Evolutionary conservation across 2,329 filamentous ascomycete species (phyloP), one percentile per base, ranked within the genome.

Genomic region (Hymenoscyphus repandus): DNA sequence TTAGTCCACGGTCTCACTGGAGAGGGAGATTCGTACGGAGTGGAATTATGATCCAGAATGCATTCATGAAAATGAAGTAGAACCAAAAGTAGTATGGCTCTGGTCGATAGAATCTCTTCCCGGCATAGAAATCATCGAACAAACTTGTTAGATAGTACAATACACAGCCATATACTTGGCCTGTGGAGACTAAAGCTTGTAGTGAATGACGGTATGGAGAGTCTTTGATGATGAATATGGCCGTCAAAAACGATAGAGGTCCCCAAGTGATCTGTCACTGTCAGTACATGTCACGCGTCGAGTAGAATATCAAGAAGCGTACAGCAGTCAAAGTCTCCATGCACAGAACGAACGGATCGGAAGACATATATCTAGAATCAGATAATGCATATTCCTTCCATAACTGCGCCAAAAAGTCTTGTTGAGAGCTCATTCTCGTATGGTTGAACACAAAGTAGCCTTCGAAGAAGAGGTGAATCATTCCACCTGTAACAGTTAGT

Each of bases 31-130:
- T 74, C 78, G 69, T 60, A 82, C 79, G 61, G 2, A 70, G 58
- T 5, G 82, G 82, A 20, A 83, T 72, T 1, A 82, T 58, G 1
- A 72, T 75, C 82, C 82, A 85, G 0, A 80, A 78, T 13, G 74
- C 62, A 60, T 85, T 85, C 64, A 83, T 76, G 2, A 75, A 76
- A 5, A 79, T 69, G 54, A 81, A 85, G 58, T 85, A 85, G 15
- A 79, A 69, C 80, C 80, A 85, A 59, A 78, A 82, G 58, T 85
- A 85, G 30, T 78, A 62, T 18, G 71, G 67, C 66, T 85, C 82
- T 1, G 81, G 81, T 20, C 82, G 73, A 57, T 76, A 80, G 60
- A 80, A 77, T 17, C 69, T 69, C 18, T 71, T 65, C 2, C 74
- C 77, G 12, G 65, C 67, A 52, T 72, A 66, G 32, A 66, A 68